Percentiles rank a stretch among this genome's conserved stretches.
Conservation (phyloP, 441 rosid genomes). For the Adansonia rubrostipa region DNA sequence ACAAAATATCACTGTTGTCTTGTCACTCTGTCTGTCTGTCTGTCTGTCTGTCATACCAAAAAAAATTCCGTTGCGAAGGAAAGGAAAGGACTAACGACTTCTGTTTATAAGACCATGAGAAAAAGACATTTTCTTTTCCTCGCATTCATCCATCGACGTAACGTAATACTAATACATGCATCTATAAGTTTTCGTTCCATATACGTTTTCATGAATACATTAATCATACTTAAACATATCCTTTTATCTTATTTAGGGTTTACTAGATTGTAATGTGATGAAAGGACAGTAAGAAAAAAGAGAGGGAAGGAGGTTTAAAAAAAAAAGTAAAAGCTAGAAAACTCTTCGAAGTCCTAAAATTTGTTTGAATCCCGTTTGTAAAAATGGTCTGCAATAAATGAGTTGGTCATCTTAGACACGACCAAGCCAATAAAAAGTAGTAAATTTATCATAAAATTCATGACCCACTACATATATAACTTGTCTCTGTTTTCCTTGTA, state of each 20-base stretch:
- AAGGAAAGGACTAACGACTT: not conserved
- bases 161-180: not conserved
- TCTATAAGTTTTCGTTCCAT: not conserved
- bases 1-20: not conserved
- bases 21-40: no score
- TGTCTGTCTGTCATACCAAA: not conserved
- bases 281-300: not conserved
- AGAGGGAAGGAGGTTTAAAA: not conserved
- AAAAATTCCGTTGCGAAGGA: not conserved
- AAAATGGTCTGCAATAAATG: not conserved
- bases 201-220: not conserved
- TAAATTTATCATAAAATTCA: not conserved
- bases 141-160: not conserved
- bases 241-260: not conserved
- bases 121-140: constrained; percentile 21
- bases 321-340: not conserved
- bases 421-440: not conserved
- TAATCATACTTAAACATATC: not conserved
- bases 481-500: constrained; percentile 24
- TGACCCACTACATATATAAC: not conserved
- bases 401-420: not conserved
- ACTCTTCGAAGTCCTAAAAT: not conserved
- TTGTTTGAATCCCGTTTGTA: not conserved
- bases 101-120: not conserved
- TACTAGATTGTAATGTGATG: not conserved